These are phyloP conservation scores for Penicillium samsonianum DNA, from an alignment of 495 filamentous ascomycete species.

Conservation along the genomic window DNA sequence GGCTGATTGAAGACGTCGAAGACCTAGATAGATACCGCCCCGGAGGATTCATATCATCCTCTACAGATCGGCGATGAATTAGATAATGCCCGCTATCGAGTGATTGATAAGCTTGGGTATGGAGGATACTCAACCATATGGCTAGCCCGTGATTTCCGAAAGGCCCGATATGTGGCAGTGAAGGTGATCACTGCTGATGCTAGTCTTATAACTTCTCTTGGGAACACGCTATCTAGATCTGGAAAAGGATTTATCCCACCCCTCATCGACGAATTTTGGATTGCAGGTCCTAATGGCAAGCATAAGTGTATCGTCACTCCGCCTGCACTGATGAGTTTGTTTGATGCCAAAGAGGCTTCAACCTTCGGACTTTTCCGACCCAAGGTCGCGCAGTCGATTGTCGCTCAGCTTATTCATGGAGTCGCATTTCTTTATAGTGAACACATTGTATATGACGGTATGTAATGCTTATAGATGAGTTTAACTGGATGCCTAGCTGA, in stretches of 20 bases:
- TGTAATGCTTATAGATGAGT: no score
- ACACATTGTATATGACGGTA: no score
- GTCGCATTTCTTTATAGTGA: conserved; percentile 25
- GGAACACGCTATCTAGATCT: conserved; percentile 9
- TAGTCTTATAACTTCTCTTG: conserved; percentile 16
- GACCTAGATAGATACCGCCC: conserved; percentile 35
- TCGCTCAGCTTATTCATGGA: conserved; percentile 32
- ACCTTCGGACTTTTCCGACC: conserved; percentile 25
- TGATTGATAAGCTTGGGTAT: conserved; percentile 46
- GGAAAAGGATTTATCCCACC: conserved; percentile 26
- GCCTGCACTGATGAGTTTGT: conserved; percentile 27
- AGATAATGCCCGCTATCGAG: conserved; percentile 34
- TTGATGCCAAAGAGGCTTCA: conserved; percentile 27
- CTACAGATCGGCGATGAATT: conserved; percentile 37
- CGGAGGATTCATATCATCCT: conserved; percentile 49
- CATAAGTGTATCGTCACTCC: conserved; percentile 46
- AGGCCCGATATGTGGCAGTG: conserved; percentile 21
- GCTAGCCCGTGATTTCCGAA: conserved; percentile 38
- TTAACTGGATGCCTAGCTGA: no score
- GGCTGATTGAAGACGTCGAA: conserved; percentile 26
- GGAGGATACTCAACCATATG: conserved; percentile 48
- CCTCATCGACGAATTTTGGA: conserved; percentile 39
- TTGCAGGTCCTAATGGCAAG: conserved; percentile 41
- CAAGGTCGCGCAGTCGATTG: conserved; percentile 28
- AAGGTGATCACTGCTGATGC: conserved; percentile 27